Conservation (phyloP, 495 filamentous ascomycete species). For the Aspergillus hancockii region DNA sequence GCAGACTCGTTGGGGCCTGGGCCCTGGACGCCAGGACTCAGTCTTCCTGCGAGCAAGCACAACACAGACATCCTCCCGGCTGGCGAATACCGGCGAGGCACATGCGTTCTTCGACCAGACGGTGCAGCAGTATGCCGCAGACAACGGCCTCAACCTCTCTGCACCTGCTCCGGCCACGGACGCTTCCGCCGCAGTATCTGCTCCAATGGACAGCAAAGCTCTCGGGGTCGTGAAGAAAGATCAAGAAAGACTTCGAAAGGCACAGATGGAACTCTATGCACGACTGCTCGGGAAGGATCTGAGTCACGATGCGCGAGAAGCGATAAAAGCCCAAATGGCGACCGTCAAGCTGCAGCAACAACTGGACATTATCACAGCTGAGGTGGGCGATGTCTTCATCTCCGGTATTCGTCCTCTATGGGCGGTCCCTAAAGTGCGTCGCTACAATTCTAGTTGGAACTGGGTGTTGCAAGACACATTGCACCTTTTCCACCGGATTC, state of each 20-base stretch:
- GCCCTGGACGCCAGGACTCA: conserved; percentile 3
- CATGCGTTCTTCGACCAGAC: conserved; percentile 10
- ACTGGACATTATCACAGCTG: conserved; percentile 86
- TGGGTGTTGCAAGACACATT: too few species aligned
- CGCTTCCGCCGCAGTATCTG: conserved; percentile 79
- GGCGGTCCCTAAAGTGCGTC: conserved; percentile 84
- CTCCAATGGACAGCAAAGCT: conserved; percentile 80
- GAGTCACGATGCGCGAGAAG: conserved; percentile 57
- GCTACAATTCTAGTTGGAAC: conserved; percentile 62
- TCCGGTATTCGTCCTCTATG: conserved; percentile 89
- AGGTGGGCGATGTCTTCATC: conserved; percentile 94
- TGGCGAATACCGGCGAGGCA: background rate
- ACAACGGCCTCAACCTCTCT: conserved; percentile 84
- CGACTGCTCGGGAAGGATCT: conserved; percentile 94
- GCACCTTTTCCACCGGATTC: too few species aligned
- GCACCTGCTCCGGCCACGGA: conserved; percentile 69
- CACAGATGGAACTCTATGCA: conserved; percentile 89
- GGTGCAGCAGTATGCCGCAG: conserved; percentile 8
- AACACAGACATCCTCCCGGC: conserved; percentile 2
- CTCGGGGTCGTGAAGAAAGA: conserved; percentile 95
- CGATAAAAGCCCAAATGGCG: conserved; percentile 42
- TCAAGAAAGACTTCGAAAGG: conserved; percentile 91
- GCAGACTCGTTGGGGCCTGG: conserved; percentile 7
- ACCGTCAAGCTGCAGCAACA: conserved; percentile 80
- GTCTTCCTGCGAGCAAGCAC: conserved; percentile 6